Evolutionary conservation across 305 asterid species (phyloP).

Genomic region (Caryopteris hybrid): DNA sequence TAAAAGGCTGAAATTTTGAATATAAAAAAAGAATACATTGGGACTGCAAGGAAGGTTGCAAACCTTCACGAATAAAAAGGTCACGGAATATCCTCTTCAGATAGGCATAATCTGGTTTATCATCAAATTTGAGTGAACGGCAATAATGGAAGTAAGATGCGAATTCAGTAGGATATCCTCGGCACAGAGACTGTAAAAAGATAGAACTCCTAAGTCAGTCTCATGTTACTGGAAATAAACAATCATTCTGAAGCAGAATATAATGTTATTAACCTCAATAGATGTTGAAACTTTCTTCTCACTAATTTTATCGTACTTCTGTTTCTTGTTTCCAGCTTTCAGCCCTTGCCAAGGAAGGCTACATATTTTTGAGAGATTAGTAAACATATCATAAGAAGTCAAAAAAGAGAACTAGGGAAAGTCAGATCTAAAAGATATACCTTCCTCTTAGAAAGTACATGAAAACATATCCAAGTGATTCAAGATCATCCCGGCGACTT

Average conservation of each 20-base stretch:
- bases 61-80: slow-evolving; percentile 89
- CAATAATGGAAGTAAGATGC: slow-evolving; percentile 88
- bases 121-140: slow-evolving; percentile 82
- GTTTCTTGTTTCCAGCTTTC: slow-evolving; percentile 90
- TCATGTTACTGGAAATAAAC: not conserved
- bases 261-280: slow-evolving; percentile 54
- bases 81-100: slow-evolving; percentile 81
- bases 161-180: slow-evolving; percentile 74
- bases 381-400: slow-evolving; percentile 10
- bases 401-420: not conserved
- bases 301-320: slow-evolving; percentile 78
- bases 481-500: slow-evolving; percentile 94
- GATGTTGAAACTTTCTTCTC: slow-evolving; percentile 85
- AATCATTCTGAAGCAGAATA: not conserved
- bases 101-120: slow-evolving; percentile 79
- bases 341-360: slow-evolving; percentile 97
- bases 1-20: not conserved
- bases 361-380: slow-evolving; percentile 22
- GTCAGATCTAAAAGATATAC: slow-evolving; percentile 23
- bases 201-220: slow-evolving; percentile 19
- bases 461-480: slow-evolving; percentile 87
- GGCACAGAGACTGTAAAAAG: slow-evolving; percentile 49
- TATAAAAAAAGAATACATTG: not conserved
- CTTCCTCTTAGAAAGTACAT: slow-evolving; percentile 94
- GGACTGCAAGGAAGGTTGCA: not conserved